Conservation (phyloP, 768 basidiomycete species). For the Lyophyllum semitale region DNA sequence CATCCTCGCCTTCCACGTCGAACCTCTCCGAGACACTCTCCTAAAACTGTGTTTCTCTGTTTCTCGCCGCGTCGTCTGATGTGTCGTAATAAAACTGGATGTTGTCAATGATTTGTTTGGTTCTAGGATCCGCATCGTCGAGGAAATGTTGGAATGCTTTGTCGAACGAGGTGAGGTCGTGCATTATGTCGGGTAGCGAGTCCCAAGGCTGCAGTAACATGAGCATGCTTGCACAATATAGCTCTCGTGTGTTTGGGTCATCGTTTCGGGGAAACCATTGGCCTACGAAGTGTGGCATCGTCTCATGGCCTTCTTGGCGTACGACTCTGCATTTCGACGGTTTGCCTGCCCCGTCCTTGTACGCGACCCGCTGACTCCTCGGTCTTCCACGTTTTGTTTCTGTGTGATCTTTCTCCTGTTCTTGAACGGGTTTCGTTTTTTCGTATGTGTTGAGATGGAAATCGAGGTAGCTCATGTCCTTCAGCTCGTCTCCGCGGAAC, state of each 20-base stretch:
- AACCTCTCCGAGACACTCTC: neutral
- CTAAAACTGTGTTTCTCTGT: neutral
- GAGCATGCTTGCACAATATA: constrained; percentile 34
- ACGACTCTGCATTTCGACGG: constrained; percentile 17
- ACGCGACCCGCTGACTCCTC: constrained; percentile 16
- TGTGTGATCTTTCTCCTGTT: constrained; percentile 20
- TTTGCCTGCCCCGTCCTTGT: constrained; percentile 17
- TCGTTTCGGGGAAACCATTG: constrained; percentile 28
- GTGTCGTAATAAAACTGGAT: constrained; percentile 37
- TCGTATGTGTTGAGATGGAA: constrained; percentile 25
- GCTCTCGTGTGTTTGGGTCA: constrained; percentile 6
- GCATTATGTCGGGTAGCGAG: constrained; percentile 23
- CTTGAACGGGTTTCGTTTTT: constrained; percentile 13
- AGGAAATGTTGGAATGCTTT: constrained; percentile 21
- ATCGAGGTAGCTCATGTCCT: constrained; percentile 9
- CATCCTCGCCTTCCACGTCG: no score
- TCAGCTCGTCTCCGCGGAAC: constrained; percentile 16
- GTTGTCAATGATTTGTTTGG: constrained; percentile 19
- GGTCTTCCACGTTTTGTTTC: constrained; percentile 15
- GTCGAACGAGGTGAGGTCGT: constrained; percentile 14
- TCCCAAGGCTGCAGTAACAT: constrained; percentile 37
- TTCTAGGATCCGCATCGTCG: constrained; percentile 14
- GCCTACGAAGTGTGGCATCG: constrained; percentile 33
- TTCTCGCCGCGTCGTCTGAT: constrained; percentile 3
- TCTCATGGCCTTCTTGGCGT: constrained; percentile 29